phyloP scores from a whole-genome alignment of 192 early-diverging fungal species.

The Podila horticola region DNA sequence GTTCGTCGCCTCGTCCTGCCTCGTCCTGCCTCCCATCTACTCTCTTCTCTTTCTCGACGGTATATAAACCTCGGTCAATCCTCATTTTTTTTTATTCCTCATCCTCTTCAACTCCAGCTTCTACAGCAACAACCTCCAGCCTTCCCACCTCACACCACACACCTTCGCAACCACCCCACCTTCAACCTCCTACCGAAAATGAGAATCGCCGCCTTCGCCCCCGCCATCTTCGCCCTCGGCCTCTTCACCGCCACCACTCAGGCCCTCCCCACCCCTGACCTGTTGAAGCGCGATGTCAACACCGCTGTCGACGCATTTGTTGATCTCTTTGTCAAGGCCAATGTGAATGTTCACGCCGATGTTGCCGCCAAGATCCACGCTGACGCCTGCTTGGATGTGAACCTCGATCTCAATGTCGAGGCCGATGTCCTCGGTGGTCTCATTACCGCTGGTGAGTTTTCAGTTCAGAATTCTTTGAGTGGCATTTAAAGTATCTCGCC shows the following conservation, averaged over 20 bases:
- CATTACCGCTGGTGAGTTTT: constrained; percentile 4
- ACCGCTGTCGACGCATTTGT: constrained; percentile 16
- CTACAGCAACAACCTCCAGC: constrained; percentile 28
- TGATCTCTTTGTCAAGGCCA: constrained; percentile 14
- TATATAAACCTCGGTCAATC: not conserved
- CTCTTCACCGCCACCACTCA: constrained; percentile 36
- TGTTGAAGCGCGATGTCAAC: constrained; percentile 16
- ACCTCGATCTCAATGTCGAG: constrained; percentile 7
- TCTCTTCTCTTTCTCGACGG: not conserved
- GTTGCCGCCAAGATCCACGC: constrained; percentile 10
- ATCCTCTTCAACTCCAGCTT: constrained; percentile 38
- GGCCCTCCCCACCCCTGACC: constrained; percentile 13
- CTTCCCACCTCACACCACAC: constrained; percentile 14
- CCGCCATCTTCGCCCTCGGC: constrained; percentile 46
- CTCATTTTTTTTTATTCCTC: constrained; percentile 8
- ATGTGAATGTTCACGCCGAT: constrained; percentile 7
- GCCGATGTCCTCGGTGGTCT: constrained; percentile 32
- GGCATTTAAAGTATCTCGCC: not conserved
- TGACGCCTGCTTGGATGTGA: constrained; percentile 37
- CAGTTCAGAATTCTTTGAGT: not conserved
- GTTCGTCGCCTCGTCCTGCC: too few relatives aligned
- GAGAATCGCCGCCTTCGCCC: constrained; percentile 36
- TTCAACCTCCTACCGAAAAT: constrained; percentile 14
- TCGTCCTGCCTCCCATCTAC: too few relatives aligned
- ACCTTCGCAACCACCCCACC: not conserved